Percentiles rank a stretch among this genome's conserved stretches.
phyloP scores from a whole-genome alignment of 495 filamentous ascomycete species.

The Aspergillus heteromorphus region DNA sequence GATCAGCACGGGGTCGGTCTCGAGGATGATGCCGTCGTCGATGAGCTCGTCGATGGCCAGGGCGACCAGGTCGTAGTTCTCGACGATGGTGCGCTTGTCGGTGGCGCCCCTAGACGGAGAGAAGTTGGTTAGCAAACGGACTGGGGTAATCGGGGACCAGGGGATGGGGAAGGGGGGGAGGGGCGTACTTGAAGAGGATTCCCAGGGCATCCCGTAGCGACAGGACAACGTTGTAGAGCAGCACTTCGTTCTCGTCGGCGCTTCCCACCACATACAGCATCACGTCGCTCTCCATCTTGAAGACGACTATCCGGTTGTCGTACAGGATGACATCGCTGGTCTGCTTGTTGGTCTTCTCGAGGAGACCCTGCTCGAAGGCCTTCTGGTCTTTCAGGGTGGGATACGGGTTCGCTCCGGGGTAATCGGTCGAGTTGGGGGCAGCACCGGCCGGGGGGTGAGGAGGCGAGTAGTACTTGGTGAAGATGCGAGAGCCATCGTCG shows the following conservation, averaged over 20 bases:
- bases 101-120: conserved; percentile 68
- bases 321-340: conserved; percentile 93
- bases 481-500: conserved; percentile 84
- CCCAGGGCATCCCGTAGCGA: conserved; percentile 84
- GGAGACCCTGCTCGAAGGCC: conserved; percentile 89
- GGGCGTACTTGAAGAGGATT: conserved; percentile 80
- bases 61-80: conserved; percentile 93
- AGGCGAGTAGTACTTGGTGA: conserved; percentile 90
- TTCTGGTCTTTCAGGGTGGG: conserved; percentile 87
- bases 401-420: conserved; percentile 72
- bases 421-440: conserved; percentile 46
- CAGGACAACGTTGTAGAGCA: conserved; percentile 89
- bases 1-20: conserved; percentile 92
- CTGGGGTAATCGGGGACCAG: not conserved
- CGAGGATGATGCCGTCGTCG: conserved; percentile 93
- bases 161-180: conserved; percentile 2
- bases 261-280: conserved; percentile 94
- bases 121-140: conserved; percentile 7
- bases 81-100: conserved; percentile 94
- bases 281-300: conserved; percentile 96
- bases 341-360: conserved; percentile 96
- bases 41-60: conserved; percentile 93
- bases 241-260: conserved; percentile 90
- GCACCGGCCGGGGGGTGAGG: conserved; percentile 66
- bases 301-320: conserved; percentile 90